Base-by-base conservation (phyloP, 129 eudicot genomes). In the Logfia minima region DNA sequence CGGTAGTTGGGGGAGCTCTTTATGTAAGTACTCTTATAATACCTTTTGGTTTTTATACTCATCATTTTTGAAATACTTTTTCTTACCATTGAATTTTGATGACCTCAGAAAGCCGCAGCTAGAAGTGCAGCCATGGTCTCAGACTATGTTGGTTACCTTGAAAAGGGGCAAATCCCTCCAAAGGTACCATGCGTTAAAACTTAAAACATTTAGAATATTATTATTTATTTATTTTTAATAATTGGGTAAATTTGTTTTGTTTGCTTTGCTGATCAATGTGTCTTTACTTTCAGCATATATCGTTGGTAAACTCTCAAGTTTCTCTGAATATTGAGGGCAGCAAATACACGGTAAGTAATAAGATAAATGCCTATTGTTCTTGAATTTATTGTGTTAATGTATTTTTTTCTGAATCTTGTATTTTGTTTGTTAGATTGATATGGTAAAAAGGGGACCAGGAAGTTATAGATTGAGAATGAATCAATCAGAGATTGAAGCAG, bases 161-260 rank as follows among this genome's bases (percentile, higher is more conserved):
- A 95, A 69, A 95, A 91, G 81, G 99, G 99, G 64, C 99, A 95
- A 80, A 95, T 95, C 75, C 99, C 97, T 51, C 97, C 99, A 4
- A 95, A 95, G 97, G 99, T 95, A 80, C 53, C 6, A 28, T 22
- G 5, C 66, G 29, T 26, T 26, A 26, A 26, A 26, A 26, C 1
- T 19, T 66, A 22, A 7, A 32, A 9, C 22, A 66, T 66, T 32
- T 28, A 3, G 13, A 16, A 32, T 28, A 8, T 67, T 35, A 10
- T 34, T 66, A 17, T 3, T 8, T 31, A 31, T 66, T 66, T 34
- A 14, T 58, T 32, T 32, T 32, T 32, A 31, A 72, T 29, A 58
- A 34, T 31, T 29, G 5, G 59, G 45, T 64, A 28, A 28, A 5
- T 19, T 1, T 19, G 19, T 43, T 41, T 43, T 21, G 65, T 59